Evolutionary conservation across 257 asterid species (phyloP).

Genomic region (Scutellaria baicalensis): DNA sequence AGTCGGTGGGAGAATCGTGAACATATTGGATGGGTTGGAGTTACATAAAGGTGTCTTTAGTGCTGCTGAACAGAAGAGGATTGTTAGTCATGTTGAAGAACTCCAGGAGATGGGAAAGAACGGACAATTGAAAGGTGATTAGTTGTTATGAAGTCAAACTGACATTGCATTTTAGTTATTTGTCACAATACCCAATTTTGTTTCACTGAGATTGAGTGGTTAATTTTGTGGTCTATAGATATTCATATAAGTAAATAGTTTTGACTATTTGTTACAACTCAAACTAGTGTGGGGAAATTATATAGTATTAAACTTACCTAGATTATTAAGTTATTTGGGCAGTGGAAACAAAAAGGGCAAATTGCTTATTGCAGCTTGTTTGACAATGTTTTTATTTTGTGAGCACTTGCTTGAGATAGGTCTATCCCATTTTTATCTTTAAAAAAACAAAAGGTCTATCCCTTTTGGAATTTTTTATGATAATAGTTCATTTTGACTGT

Average conservation of each 20-base stretch:
- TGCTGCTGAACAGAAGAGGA: slow-evolving; percentile 64
- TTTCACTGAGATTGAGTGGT: neutral
- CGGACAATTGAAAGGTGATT: slow-evolving; percentile 51
- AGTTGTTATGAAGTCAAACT: neutral
- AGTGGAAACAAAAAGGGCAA: neutral
- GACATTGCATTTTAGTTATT: neutral
- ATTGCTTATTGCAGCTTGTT: neutral
- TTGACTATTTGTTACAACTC: neutral
- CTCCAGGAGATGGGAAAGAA: slow-evolving; percentile 55
- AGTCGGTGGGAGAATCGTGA: slow-evolving; percentile 34
- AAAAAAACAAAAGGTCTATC: too few species aligned
- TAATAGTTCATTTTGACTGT: neutral
- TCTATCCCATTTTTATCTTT: too few species aligned
- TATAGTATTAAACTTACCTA: neutral
- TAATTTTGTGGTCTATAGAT: neutral
- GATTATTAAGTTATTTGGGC: neutral
- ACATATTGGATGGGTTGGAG: slow-evolving; percentile 71
- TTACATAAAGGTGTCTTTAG: slow-evolving; percentile 63
- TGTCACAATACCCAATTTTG: neutral
- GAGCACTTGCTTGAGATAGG: neutral
- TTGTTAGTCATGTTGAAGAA: slow-evolving; percentile 46
- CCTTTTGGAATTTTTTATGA: neutral
- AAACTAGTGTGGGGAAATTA: neutral
- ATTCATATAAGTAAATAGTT: neutral
- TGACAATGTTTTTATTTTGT: neutral